phyloP scores from a whole-genome alignment of 345 rosid species.

The Pistacia vera region DNA sequence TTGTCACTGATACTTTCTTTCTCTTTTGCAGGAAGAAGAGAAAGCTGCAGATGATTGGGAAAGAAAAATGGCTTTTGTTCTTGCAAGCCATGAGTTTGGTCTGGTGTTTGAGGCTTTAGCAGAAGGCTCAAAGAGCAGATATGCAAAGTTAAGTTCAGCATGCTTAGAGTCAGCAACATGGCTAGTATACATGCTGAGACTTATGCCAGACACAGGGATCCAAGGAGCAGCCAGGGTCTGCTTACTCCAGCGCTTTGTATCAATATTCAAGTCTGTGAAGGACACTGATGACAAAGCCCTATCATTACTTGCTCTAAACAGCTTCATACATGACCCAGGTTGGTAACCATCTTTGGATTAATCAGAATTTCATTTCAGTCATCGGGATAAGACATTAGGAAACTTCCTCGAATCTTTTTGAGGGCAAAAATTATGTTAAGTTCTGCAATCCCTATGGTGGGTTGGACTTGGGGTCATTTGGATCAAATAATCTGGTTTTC shows the following conservation, averaged over 20 bases:
- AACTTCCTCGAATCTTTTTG: neutral
- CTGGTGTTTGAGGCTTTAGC: constrained; percentile 66
- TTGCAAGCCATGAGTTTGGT: constrained; percentile 70
- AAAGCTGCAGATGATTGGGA: constrained; percentile 70
- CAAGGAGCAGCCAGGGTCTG: constrained; percentile 64
- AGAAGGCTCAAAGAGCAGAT: constrained; percentile 59
- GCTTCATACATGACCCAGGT: constrained; percentile 65
- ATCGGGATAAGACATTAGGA: neutral
- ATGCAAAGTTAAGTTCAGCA: constrained; percentile 41
- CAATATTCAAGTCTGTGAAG: constrained; percentile 51
- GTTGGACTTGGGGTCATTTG: neutral
- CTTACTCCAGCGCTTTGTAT: constrained; percentile 56
- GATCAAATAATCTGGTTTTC: neutral
- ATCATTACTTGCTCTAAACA: constrained; percentile 61
- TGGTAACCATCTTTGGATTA: constrained; percentile 13
- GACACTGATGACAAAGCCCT: constrained; percentile 58
- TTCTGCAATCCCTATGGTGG: neutral
- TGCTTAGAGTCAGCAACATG: constrained; percentile 63
- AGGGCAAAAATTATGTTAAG: neutral
- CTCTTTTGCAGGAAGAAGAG: constrained; percentile 47
- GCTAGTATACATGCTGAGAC: constrained; percentile 56
- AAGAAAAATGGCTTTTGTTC: constrained; percentile 53
- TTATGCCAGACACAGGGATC: constrained; percentile 68
- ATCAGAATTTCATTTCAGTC: neutral
- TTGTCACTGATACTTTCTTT: neutral